Conservation (phyloP, 2,329 filamentous ascomycete genomes). For the Lecanoromycetidae sp. region DNA sequence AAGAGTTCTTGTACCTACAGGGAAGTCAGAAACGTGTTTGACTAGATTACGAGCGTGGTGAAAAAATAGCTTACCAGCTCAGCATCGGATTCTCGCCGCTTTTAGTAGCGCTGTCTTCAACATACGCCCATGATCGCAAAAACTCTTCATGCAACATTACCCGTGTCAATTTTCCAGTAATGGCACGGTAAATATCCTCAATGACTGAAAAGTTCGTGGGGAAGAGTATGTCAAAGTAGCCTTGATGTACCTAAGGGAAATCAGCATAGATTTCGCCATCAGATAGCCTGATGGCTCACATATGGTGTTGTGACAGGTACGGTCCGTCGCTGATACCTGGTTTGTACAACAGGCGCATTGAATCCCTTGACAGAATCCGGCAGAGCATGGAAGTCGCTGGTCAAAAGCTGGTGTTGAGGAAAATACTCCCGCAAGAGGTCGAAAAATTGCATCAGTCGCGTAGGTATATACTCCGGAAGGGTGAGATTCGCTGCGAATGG, state of each 20-base stretch:
- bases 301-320: constrained; percentile 84
- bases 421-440: constrained; percentile 80
- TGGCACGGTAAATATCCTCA: constrained; percentile 81
- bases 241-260: constrained; percentile 68
- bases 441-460: constrained; percentile 91
- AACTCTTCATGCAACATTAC: constrained; percentile 84
- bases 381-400: constrained; percentile 79
- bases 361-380: constrained; percentile 72
- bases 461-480: constrained; percentile 83
- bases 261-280: too few species aligned
- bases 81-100: constrained; percentile 90
- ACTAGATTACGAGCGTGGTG: neutral
- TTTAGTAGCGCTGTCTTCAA: constrained; percentile 76
- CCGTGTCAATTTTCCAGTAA: constrained; percentile 82
- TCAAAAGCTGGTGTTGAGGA: constrained; percentile 75
- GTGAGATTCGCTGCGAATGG: constrained; percentile 69
- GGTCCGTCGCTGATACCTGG: constrained; percentile 72
- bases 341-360: constrained; percentile 94
- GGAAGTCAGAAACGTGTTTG: neutral
- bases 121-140: constrained; percentile 74
- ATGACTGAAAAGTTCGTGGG: constrained; percentile 87
- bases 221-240: constrained; percentile 98
- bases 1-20: constrained; percentile 14
- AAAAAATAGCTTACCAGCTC: constrained; percentile 54
- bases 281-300: constrained; percentile 42